Base-by-base conservation (phyloP, 805 yeast species). In the Cyberlindnera xylosilytica region DNA sequence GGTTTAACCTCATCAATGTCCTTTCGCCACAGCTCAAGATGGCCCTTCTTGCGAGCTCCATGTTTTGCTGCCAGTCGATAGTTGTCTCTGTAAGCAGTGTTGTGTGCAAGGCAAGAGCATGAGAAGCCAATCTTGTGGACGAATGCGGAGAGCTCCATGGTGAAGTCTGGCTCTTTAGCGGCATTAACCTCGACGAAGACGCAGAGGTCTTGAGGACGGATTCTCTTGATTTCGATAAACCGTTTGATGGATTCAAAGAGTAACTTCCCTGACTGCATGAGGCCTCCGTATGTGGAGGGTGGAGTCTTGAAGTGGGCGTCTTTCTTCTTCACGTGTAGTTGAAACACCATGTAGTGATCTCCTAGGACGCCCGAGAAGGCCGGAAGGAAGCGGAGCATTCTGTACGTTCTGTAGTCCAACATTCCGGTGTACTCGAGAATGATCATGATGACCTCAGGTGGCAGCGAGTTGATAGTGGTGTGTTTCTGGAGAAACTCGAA, bases 361-460 rank as follows among this genome's bases (percentile, higher is more conserved):
- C 41, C 45, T 9, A 47, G 17, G 8, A 39, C 6, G 11, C 15
- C 19, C 8, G 34, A 26, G 10, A 47, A 36, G 4, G 16, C n/a
- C 3, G 32, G 32, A 10, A 24, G 24, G 30, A 35, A 36, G n/a
- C 51, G 17, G 13, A 47, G 28, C 2, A 36, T 18, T 9, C 48
- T 23, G 31, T 41, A 47, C 26, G 15, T 24, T 20, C 29, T 9
- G 34, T 47, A 47, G n/a, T 39, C 38, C 11, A 47, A 7, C 5
- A 22, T 15, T 11, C 31, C 15, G 3, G 33, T 20, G 11, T 36
- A 17, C 11, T 33, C 20, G 2, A 47, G 13, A 18, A 44, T 29
- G 20, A 31, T 9, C 6, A 6, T n/a, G 19, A 47, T 6, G 13
- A 46, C 19, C 36, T 47, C 51, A 8, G 20, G 20, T 15, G 51